Percentiles rank a stretch among this genome's conserved stretches.
Conservation (phyloP, 169 alveolate species). For the Toxoplasma gondii region DNA sequence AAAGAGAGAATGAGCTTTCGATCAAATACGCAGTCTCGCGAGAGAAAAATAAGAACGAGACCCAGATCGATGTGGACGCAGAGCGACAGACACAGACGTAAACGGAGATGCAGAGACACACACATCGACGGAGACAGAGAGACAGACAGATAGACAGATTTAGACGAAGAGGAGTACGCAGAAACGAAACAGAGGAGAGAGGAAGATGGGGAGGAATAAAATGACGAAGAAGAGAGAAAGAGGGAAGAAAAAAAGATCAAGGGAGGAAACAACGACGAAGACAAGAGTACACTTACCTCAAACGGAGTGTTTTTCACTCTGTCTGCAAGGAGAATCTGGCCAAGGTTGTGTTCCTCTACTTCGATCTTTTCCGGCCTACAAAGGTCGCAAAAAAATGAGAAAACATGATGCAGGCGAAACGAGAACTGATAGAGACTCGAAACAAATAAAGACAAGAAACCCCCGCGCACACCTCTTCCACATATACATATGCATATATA, state of each 20-base stretch:
- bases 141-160: no score
- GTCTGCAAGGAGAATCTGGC: slow-evolving; percentile 62
- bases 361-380: slow-evolving; percentile 51
- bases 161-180: not conserved
- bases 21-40: no score
- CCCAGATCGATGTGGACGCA: no score
- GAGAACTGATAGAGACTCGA: not conserved
- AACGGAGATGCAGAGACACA: no score
- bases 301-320: slow-evolving; percentile 63
- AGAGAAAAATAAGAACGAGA: no score
- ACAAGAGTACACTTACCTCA: slow-evolving; percentile 37
- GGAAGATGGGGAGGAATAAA: not conserved
- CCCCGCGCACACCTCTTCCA: not conserved
- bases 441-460: not conserved
- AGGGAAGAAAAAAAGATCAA: not conserved
- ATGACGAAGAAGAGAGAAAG: not conserved
- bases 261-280: no score
- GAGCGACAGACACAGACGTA: no score
- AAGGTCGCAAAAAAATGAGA: not conserved
- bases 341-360: slow-evolving; percentile 60
- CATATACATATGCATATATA: no score
- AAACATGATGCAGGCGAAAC: not conserved
- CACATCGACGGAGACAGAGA: no score
- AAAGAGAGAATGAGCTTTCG: not conserved
- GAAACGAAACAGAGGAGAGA: not conserved